These are phyloP conservation scores for Boletus subparvulus DNA, from an alignment of 768 basidiomycete genomes.

Conservation along the genomic window DNA sequence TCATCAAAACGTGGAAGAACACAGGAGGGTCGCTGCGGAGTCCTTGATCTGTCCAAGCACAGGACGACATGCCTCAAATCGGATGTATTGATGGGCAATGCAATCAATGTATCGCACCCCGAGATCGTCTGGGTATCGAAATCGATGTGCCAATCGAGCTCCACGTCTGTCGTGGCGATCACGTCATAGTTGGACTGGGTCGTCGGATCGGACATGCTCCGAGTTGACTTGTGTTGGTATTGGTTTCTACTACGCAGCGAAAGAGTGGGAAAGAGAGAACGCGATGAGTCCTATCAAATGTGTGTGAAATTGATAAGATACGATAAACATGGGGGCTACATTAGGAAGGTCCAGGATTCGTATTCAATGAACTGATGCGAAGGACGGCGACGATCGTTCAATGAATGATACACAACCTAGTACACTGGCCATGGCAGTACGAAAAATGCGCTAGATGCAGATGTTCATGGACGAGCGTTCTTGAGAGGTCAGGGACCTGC, in stretches of 20 bases:
- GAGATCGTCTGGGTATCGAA: constrained; percentile 58
- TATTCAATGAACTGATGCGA: constrained; percentile 1
- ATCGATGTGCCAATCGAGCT: constrained; percentile 78
- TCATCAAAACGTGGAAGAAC: neutral
- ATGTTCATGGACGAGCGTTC: neutral
- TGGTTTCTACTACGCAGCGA: too few relatives aligned
- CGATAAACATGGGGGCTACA: constrained; percentile 2
- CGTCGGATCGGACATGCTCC: too few relatives aligned
- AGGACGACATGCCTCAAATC: constrained; percentile 32
- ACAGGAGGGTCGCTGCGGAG: neutral
- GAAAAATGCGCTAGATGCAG: neutral
- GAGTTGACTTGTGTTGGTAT: too few relatives aligned
- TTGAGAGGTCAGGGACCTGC: neutral
- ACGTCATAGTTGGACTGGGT: too few relatives aligned
- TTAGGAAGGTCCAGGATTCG: constrained; percentile 12
- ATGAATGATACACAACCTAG: neutral
- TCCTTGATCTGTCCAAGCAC: neutral
- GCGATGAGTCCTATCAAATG: neutral
- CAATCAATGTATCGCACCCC: constrained; percentile 61
- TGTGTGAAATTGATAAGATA: neutral
- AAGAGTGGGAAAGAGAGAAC: neutral
- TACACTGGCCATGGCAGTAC: constrained; percentile 5
- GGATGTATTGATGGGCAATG: neutral
- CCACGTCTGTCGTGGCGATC: constrained; percentile 55
- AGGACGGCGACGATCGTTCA: neutral